Evolutionary conservation across 805 yeast genomes (phyloP), one percentile per base, ranked within the genome.

Genomic region (Priceomyces haplophilus): DNA sequence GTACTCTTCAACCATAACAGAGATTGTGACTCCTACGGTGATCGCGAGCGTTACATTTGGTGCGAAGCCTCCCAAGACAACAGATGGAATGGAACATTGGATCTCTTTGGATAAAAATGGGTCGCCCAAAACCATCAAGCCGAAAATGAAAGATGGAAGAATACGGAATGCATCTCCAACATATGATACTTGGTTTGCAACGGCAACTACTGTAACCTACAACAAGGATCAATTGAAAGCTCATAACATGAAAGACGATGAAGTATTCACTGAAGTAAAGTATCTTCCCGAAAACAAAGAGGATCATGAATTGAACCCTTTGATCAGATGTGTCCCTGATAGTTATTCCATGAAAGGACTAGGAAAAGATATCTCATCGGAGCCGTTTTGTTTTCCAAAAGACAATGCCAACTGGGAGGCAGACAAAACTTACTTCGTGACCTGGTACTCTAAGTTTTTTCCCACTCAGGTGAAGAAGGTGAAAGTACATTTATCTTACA

Each of bases 301-400:
- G 0, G 83, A 86, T 54, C 82, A 80, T 20, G 65, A 75, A 15
- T 69, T 88, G 58, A 85, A 83, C 56, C 97, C 97, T 0, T 61
- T 88, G 38, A 75, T 87, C 55, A 75, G 96, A 64, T 88, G 97
- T 65, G 85, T 89, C 3, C 97, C 97, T 2, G 83, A 83, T 41
- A 64, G 76, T 37, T 88, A 85, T 58, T 21, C 39, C 4, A 75
- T 72, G 51, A 83, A 82, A 56, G 91, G 90, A 7, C 45, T 69
- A 29, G 82, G 80, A 23, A 79, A 80, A 51, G 71, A 70, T 47
- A 59, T 64, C 13, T 53, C 67, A 1, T 77, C 88, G 31, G 93
- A 72, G 40, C 97, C 97, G n/a, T 86, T 88, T 62, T 88, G 97
- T 62, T 77, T 86, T 16, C 97, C 96, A 10, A 70, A 67, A 25